These are phyloP conservation scores for Heritiera littoralis DNA, from an alignment of 345 rosid species.

Conservation along the genomic window DNA sequence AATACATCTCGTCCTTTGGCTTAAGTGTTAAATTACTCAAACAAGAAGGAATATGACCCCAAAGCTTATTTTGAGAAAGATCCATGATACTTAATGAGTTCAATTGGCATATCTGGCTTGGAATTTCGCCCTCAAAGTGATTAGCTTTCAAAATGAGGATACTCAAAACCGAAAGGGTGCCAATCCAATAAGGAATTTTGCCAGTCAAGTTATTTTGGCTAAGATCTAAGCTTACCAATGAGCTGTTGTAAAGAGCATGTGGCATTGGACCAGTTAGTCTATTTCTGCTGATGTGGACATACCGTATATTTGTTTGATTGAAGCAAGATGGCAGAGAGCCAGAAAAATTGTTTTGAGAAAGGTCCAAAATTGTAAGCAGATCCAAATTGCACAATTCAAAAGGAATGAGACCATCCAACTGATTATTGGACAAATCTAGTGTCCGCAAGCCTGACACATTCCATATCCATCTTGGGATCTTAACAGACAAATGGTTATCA, in stretches of 20 bases:
- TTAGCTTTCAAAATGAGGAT: conserved; percentile 29
- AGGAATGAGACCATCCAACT: conserved; percentile 22
- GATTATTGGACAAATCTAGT: conserved; percentile 15
- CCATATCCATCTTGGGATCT: conserved; percentile 26
- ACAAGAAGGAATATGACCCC: not conserved
- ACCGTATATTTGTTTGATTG: not conserved
- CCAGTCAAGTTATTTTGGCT: conserved; percentile 21
- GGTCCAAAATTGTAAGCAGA: not conserved
- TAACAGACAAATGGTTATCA: conserved; percentile 22
- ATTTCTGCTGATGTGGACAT: conserved; percentile 10
- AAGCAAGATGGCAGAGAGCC: not conserved
- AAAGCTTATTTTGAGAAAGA: conserved; percentile 6
- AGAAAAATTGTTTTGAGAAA: conserved; percentile 20
- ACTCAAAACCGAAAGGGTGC: not conserved
- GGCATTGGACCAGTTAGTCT: not conserved
- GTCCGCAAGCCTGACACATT: not conserved
- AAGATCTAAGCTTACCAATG: conserved; percentile 23
- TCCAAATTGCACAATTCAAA: conserved; percentile 10
- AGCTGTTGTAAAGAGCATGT: not conserved
- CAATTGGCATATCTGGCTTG: conserved; percentile 22
- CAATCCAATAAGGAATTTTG: conserved; percentile 13
- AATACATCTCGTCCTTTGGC: not conserved
- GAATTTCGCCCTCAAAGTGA: conserved; percentile 25
- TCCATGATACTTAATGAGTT: conserved; percentile 19
- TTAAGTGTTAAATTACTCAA: not conserved